Conservation (phyloP, 208 protist species). For the Crithidia acanthocephali region DNA sequence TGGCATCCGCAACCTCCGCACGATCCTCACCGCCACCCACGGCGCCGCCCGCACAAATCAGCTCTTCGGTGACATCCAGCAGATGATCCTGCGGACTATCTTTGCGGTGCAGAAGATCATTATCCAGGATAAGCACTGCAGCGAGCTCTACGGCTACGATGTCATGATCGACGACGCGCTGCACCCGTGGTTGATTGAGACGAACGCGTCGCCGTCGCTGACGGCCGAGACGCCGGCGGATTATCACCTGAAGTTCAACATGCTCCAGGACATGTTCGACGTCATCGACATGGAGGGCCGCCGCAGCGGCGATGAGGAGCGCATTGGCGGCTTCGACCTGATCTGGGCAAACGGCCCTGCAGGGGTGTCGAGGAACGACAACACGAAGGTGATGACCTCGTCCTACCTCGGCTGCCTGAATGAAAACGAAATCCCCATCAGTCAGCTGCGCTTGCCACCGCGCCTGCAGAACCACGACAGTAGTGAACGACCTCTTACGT, state of each 20-base stretch:
- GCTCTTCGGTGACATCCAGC: slow-evolving; percentile 94
- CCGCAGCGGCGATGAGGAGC: slow-evolving; percentile 70
- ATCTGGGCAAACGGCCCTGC: slow-evolving; percentile 89
- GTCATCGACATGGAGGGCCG: slow-evolving; percentile 89
- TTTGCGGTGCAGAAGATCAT: slow-evolving; percentile 84
- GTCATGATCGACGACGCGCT: slow-evolving; percentile 90
- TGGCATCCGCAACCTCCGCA: slow-evolving; percentile 81
- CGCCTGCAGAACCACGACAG: slow-evolving; percentile 73
- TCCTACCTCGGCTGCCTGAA: slow-evolving; percentile 86
- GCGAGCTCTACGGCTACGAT: slow-evolving; percentile 94
- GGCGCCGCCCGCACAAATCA: slow-evolving; percentile 82
- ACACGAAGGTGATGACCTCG: slow-evolving; percentile 21
- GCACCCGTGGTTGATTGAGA: slow-evolving; percentile 92
- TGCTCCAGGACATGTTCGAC: slow-evolving; percentile 95
- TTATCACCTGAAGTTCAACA: slow-evolving; percentile 95
- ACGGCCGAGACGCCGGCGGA: slow-evolving; percentile 94
- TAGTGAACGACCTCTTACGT: slow-evolving; percentile 83
- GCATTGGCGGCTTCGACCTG: slow-evolving; percentile 90
- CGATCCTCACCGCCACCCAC: slow-evolving; percentile 85
- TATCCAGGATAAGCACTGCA: slow-evolving; percentile 88
- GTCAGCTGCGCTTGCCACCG: slow-evolving; percentile 81
- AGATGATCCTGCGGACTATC: slow-evolving; percentile 89
- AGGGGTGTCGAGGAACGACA: slow-evolving; percentile 30
- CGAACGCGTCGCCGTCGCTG: slow-evolving; percentile 93
- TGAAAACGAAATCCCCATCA: slow-evolving; percentile 86